Evolutionary conservation across 2,329 filamentous ascomycete species (phyloP).

Genomic region (Aspergillus spinulosporus): DNA sequence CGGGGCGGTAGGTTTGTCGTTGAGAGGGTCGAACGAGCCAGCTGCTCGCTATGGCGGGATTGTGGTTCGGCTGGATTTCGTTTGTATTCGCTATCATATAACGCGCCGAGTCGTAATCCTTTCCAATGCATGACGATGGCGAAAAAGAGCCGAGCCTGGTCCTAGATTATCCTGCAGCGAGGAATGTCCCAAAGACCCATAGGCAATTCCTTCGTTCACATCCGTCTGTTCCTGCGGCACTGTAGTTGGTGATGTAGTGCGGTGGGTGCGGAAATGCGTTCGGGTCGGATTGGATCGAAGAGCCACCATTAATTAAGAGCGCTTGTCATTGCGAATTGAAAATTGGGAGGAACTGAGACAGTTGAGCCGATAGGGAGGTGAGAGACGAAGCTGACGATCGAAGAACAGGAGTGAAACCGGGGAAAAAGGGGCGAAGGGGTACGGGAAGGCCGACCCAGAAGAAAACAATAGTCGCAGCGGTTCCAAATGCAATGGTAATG

Average conservation of each 20-base stretch:
- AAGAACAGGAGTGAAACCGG: conserved; percentile 11
- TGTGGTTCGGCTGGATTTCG: conserved; percentile 33
- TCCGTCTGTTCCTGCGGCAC: conserved; percentile 7
- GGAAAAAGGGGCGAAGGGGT: conserved; percentile 21
- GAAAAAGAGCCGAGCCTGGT: conserved; percentile 22
- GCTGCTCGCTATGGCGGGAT: conserved; percentile 40
- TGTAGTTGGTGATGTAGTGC: conserved; percentile 6
- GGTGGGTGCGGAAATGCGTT: background rate
- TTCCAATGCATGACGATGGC: conserved; percentile 43
- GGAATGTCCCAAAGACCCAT: conserved; percentile 23
- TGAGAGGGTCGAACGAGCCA: conserved; percentile 36
- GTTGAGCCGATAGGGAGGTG: conserved; percentile 13
- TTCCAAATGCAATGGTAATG: conserved; percentile 8
- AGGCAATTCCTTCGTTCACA: conserved; percentile 15
- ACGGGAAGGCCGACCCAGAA: conserved; percentile 20
- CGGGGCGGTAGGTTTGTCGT: conserved; percentile 31
- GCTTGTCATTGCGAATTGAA: conserved; percentile 21
- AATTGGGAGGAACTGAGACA: conserved; percentile 3
- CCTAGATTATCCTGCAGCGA: conserved; percentile 23
- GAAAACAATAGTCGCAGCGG: conserved; percentile 7
- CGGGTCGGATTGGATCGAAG: conserved; percentile 11
- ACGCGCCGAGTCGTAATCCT: conserved; percentile 37
- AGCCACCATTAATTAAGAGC: conserved; percentile 18
- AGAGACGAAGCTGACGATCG: conserved; percentile 13
- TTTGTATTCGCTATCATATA: conserved; percentile 37